A percentile compares a stretch with the other conserved stretches of the same genome.
Conservation (phyloP, 2,329 filamentous ascomycete genomes). For the Paecilomyces variotii region DNA sequence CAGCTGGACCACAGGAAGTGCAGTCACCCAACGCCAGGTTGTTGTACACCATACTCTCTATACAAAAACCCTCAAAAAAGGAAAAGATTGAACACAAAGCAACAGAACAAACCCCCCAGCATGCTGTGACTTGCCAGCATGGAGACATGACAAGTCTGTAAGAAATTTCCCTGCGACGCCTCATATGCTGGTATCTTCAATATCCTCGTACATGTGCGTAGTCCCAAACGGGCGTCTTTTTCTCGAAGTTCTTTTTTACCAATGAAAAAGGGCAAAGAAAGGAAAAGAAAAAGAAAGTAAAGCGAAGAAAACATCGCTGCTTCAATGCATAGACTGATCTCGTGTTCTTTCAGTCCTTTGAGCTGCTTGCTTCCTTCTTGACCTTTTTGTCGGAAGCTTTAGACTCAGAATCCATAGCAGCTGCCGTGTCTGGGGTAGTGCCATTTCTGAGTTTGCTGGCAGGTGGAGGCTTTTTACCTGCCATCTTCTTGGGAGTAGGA, state of each 20-base stretch:
- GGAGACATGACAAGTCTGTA: background rate
- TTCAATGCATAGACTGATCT: background rate
- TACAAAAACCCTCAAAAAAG: conserved; percentile 8
- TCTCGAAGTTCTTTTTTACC: background rate
- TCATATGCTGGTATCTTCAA: background rate
- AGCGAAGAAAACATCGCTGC: background rate
- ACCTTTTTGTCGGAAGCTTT: conserved; percentile 17
- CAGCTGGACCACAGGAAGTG: background rate
- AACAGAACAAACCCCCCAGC: conserved; percentile 9
- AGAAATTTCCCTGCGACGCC: background rate
- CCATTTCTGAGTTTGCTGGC: conserved; percentile 36
- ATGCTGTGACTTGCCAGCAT: conserved; percentile 13
- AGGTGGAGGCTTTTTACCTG: conserved; percentile 27
- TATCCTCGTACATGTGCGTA: background rate
- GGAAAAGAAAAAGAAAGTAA: background rate
- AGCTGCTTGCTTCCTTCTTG: background rate
- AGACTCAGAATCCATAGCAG: conserved; percentile 22
- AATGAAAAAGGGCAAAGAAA: background rate
- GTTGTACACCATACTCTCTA: conserved; percentile 12
- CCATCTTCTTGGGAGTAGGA: conserved; percentile 25
- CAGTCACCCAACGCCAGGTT: conserved; percentile 6
- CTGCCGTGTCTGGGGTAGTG: conserved; percentile 26
- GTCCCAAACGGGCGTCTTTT: background rate
- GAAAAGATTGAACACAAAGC: background rate
- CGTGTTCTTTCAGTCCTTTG: background rate